Base-by-base conservation (phyloP, 2,329 filamentous ascomycete genomes). In the Talaromyces sp. region DNA sequence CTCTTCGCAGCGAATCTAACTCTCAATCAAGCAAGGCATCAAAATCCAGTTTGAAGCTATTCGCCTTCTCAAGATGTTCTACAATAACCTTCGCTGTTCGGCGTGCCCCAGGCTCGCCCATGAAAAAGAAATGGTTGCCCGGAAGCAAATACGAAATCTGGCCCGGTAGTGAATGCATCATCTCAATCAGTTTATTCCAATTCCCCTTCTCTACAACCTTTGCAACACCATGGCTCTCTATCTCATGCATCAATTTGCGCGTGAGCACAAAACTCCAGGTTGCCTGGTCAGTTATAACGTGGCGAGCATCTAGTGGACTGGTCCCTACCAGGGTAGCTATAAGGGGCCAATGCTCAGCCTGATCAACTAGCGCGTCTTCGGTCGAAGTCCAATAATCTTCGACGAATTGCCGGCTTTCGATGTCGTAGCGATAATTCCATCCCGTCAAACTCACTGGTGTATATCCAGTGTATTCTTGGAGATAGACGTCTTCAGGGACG, bases 51-150 rank as follows among this genome's bases (percentile, higher is more conserved):
- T 60, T 33, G 37, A 64, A 63, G 19, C 19, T 37, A 10, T 45
- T 33, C 14, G 31, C 60, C 35, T 35, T 43, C 39, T 39, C 27
- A 11, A 68, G 19, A 1, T 66, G 27, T 24, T 41, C 24, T 3
- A 64, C 22, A 13, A 69, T 67, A 8, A 50, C 47, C 3, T 66
- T 59, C 3, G 67, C 67, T 4, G 68, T 67, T 41, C 66, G 37
- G 2, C 63, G 63, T 27, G 70, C 70, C 3, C 68, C 69, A n/a
- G 16, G 54, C 24, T 68, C 66, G 5, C 70, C 69, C 11, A 71
- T 47, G 47, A 70, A 71, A 45, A 71, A 71, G 43, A 70, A 71
- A 65, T 71, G 70, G 58, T 66, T 71, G 2, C 70, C 70, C 2
- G 56, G 19, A 1, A 70, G 50, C 1, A 14, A 37, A 22, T 33